Base-by-base conservation (phyloP, 805 yeast genomes). In the Cyberlindnera amylophila region DNA sequence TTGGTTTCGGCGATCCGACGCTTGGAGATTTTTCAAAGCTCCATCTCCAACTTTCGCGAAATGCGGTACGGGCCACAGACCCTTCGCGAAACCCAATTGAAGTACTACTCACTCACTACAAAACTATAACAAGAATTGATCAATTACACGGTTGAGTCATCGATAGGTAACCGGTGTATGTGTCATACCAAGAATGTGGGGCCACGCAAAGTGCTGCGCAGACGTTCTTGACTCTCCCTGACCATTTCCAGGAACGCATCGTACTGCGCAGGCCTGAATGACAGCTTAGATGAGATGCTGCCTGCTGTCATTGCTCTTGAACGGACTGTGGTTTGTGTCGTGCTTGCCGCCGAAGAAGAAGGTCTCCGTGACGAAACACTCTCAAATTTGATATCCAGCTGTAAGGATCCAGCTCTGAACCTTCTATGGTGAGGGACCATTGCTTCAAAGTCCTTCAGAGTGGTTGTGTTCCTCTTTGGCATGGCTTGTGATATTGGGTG, bases 1-100 rank as follows among this genome's bases (percentile, higher is more conserved):
- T 42, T 37, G 37, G 41, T 29, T 41, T 32, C 31, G 29, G 38
- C 45, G 45, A 41, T 41, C 45, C 38, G 26, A 33, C 28, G 14
- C 19, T 33, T 19, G 27, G 32, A 24, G 27, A 32, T 32, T 38
- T 38, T 38, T 38, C 32, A 27, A 12, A 8, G 7, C 10, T 23
- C 30, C 30, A 5, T 27, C 30, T 21, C 24, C 24, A 21, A 21
- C 24, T 21, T 21, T 21, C 24, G 24, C 24, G 24, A 21, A 21
- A 21, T 6, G 8, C 9, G 24, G 24, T 21, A 21, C 6, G 24
- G 24, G 24, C 9, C 24, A 21, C 24, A 21, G 24, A 6, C 24
- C 24, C 24, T 21, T 9, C 9, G 24, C 24, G 30, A 11, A 23
- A 23, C 11, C 7, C 27, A 23, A 23, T 7, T 11, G 27, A 11